phyloP scores from a whole-genome alignment of 495 filamentous ascomycete genomes.

The Cudoniella acicularis region DNA sequence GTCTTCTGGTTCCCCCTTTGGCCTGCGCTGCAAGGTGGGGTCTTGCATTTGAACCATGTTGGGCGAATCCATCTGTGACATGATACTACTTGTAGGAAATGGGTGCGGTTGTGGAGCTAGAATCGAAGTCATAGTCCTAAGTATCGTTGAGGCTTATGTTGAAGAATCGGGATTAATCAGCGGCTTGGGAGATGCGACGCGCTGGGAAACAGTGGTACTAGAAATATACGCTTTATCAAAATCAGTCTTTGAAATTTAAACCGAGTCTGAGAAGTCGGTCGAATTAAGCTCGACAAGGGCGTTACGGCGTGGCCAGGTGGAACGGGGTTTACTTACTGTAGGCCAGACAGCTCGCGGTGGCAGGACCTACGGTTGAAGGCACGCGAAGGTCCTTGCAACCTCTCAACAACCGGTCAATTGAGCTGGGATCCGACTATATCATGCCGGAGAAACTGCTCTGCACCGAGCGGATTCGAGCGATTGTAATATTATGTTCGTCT shows the following conservation, averaged over 20 bases:
- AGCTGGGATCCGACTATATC: slow-evolving; percentile 19
- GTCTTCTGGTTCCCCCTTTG: slow-evolving; percentile 39
- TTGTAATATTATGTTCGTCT: not conserved
- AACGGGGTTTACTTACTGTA: not conserved
- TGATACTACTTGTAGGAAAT: slow-evolving; percentile 23
- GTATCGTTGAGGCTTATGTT: not conserved
- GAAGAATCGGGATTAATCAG: not conserved
- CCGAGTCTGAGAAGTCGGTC: not conserved
- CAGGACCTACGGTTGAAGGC: not conserved
- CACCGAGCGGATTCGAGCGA: not conserved
- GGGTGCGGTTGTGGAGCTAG: slow-evolving; percentile 19
- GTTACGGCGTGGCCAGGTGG: not conserved
- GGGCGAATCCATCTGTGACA: slow-evolving; percentile 22
- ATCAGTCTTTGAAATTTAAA: not conserved
- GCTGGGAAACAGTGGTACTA: not conserved
- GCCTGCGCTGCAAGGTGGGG: slow-evolving; percentile 20
- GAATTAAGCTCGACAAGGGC: not conserved
- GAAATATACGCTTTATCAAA: not conserved
- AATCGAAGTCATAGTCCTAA: slow-evolving; percentile 28
- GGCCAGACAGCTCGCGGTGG: not conserved
- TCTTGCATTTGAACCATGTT: slow-evolving; percentile 18
- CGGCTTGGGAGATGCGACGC: not conserved
- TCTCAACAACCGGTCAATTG: slow-evolving; percentile 22
- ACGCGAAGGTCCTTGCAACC: slow-evolving; percentile 5
- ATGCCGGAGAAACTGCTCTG: slow-evolving; percentile 15